Conservation (phyloP, 352 stramenopile genomes). For the Pythium rishiriense region DNA sequence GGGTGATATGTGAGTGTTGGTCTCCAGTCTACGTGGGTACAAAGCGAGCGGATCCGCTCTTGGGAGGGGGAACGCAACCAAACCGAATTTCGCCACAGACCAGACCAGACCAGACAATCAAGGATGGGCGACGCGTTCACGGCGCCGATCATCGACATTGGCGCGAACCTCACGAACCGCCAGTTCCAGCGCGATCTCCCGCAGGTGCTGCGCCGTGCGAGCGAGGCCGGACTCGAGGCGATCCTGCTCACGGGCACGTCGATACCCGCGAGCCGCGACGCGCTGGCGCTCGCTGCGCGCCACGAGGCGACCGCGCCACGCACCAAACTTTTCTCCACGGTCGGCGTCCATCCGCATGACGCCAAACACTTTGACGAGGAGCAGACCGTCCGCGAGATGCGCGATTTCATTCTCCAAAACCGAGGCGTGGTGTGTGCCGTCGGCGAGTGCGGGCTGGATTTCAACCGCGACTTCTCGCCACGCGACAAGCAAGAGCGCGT, state of each 20-base stretch:
- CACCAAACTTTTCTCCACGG: slow-evolving; percentile 78
- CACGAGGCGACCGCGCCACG: slow-evolving; percentile 11
- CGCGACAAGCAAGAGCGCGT: slow-evolving; percentile 87
- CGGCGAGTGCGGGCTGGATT: slow-evolving; percentile 96
- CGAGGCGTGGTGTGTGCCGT: slow-evolving; percentile 84
- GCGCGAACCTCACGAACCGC: slow-evolving; percentile 63
- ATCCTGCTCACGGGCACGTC: slow-evolving; percentile 89
- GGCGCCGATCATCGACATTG: slow-evolving; percentile 59
- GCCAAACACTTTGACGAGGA: slow-evolving; percentile 76
- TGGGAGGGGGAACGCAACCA: too few species aligned
- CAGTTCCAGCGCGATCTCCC: slow-evolving; percentile 85
- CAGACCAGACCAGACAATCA: not conserved
- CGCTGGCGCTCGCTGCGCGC: slow-evolving; percentile 39
- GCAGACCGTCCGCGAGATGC: slow-evolving; percentile 41
- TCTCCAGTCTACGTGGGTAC: too few species aligned
- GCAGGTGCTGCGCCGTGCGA: slow-evolving; percentile 84
- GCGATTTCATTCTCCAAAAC: slow-evolving; percentile 39
- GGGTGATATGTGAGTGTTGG: slow-evolving; percentile 21
- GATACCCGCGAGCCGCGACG: slow-evolving; percentile 37
- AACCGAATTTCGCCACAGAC: not conserved
- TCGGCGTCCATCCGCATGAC: slow-evolving; percentile 94
- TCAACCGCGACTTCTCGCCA: slow-evolving; percentile 94
- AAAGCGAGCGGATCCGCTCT: too few species aligned
- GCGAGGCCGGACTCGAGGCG: slow-evolving; percentile 58
- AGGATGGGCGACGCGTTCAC: slow-evolving; percentile 24